Conservation (phyloP, 768 basidiomycete genomes). For the Russula earlei region DNA sequence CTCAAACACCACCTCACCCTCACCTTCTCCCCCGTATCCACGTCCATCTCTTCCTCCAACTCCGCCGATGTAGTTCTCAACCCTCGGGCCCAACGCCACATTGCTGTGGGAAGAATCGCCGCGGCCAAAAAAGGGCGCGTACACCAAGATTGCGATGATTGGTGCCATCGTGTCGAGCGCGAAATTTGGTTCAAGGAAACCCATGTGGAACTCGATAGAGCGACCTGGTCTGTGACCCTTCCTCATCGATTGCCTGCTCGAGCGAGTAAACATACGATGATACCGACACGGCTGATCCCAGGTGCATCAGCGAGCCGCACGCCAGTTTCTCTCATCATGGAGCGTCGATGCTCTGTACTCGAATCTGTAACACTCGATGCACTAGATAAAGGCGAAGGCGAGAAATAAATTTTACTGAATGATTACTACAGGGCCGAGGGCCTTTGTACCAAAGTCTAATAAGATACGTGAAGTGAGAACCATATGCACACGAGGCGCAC, state of each 20-base stretch:
- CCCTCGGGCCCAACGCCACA: neutral
- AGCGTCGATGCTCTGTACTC: slow-evolving; percentile 34
- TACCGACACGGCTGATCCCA: slow-evolving; percentile 48
- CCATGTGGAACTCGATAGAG: slow-evolving; percentile 51
- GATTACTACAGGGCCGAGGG: slow-evolving; percentile 7
- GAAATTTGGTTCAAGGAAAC: slow-evolving; percentile 54
- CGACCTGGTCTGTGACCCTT: slow-evolving; percentile 46
- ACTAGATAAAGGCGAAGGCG: slow-evolving; percentile 29
- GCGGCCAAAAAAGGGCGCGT: slow-evolving; percentile 61
- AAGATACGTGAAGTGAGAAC: too few relatives aligned
- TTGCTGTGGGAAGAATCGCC: slow-evolving; percentile 35
- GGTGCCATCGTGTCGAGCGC: slow-evolving; percentile 58
- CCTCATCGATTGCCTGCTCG: neutral
- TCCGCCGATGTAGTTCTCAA: neutral
- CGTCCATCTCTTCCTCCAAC: neutral
- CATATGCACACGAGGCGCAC: slow-evolving; percentile 43
- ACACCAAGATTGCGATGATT: slow-evolving; percentile 47
- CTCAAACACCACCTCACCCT: too few relatives aligned
- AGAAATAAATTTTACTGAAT: slow-evolving; percentile 15
- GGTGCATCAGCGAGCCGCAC: slow-evolving; percentile 42
- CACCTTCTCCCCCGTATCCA: neutral
- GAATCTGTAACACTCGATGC: slow-evolving; percentile 33
- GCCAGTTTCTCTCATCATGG: slow-evolving; percentile 43
- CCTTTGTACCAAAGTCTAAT: neutral
- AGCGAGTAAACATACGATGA: slow-evolving; percentile 39